These are phyloP conservation scores for Boletus semigastroideus DNA, from an alignment of 1,284 basidiomycete genomes.

Conservation along the genomic window DNA sequence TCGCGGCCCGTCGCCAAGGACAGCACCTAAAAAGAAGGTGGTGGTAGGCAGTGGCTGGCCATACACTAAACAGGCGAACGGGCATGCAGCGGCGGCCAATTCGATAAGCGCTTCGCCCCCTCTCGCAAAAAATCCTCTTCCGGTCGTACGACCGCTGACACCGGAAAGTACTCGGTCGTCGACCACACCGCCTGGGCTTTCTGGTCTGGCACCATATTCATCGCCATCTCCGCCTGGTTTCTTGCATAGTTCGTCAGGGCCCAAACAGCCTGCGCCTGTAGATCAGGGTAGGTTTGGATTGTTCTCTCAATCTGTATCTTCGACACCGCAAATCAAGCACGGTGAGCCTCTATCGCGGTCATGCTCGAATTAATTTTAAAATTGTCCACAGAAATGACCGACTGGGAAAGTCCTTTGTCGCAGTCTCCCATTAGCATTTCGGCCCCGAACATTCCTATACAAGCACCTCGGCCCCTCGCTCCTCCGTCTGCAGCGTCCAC, in stretches of 20 bases:
- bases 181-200: constrained; percentile 36
- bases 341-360: constrained; percentile 18
- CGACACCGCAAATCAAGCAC: constrained; percentile 32
- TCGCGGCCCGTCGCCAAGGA: constrained; percentile 14
- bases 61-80: constrained; percentile 26
- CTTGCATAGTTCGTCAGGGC: constrained; percentile 31
- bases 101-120: constrained; percentile 19
- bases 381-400: constrained; percentile 17
- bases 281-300: constrained; percentile 20
- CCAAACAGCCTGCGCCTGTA: constrained; percentile 15
- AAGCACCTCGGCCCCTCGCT: constrained; percentile 29
- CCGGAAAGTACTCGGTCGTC: constrained; percentile 36
- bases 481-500: constrained; percentile 22
- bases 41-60: constrained; percentile 40
- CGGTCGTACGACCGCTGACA: constrained; percentile 23
- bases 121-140: constrained; percentile 10
- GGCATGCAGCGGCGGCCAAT: constrained; percentile 9
- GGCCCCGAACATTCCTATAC: constrained; percentile 24
- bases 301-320: constrained; percentile 19
- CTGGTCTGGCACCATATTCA: constrained; percentile 35
- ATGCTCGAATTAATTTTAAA: neutral
- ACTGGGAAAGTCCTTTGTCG: constrained; percentile 21
- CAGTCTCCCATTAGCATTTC: constrained; percentile 17
- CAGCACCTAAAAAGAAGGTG: constrained; percentile 23
- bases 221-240: constrained; percentile 40